These are phyloP conservation scores for Boletus patriciae DNA, from an alignment of 768 basidiomycete species.

Conservation along the genomic window DNA sequence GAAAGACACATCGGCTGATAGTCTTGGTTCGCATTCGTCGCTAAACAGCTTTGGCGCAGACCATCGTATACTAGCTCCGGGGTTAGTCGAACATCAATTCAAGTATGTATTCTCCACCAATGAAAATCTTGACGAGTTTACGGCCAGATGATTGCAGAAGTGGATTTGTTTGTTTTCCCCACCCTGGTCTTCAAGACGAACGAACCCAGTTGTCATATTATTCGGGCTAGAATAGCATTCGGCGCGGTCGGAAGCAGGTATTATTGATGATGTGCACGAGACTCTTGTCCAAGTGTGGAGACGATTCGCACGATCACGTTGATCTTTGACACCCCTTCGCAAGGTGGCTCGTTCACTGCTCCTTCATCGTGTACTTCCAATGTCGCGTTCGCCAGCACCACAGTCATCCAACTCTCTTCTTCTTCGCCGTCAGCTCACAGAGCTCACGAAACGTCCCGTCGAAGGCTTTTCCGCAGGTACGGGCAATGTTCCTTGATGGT, in stretches of 20 bases:
- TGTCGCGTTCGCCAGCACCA: slow-evolving; percentile 33
- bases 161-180: too few relatives aligned
- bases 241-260: too few relatives aligned
- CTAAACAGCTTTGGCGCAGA: slow-evolving; percentile 39
- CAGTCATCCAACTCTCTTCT: slow-evolving; percentile 48
- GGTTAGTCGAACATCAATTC: slow-evolving; percentile 24
- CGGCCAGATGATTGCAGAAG: too few relatives aligned
- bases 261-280: too few relatives aligned
- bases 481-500: slow-evolving; percentile 28
- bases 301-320: slow-evolving; percentile 26
- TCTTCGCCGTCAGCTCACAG: slow-evolving; percentile 74
- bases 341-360: neutral
- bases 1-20: slow-evolving; percentile 17
- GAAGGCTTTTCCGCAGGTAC: slow-evolving; percentile 95
- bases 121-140: neutral
- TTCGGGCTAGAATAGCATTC: too few relatives aligned
- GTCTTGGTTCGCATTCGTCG: slow-evolving; percentile 6
- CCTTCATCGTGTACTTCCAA: slow-evolving; percentile 10
- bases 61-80: slow-evolving; percentile 43
- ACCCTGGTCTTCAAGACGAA: too few relatives aligned
- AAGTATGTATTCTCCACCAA: slow-evolving; percentile 22
- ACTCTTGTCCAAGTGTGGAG: neutral
- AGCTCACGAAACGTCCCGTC: slow-evolving; percentile 90
- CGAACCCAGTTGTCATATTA: too few relatives aligned
- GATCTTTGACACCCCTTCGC: neutral